These are phyloP conservation scores for Candida ulmi DNA, from an alignment of 805 yeast genomes.

Conservation along the genomic window DNA sequence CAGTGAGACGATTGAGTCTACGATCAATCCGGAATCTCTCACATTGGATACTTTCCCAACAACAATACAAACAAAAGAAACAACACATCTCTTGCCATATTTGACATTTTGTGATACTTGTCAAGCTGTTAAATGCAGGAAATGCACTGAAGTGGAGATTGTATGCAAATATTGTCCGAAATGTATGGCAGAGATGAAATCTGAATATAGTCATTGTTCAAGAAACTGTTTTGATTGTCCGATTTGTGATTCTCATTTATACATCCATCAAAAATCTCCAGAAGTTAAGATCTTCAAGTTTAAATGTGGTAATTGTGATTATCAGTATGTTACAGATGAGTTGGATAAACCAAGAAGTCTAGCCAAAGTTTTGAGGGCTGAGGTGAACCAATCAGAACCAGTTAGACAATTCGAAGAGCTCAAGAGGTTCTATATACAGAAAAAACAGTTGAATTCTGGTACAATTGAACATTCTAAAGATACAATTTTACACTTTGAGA, in stretches of 20 bases:
- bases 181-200: constrained; percentile 21
- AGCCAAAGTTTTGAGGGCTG: constrained; percentile 9
- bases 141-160: constrained; percentile 22
- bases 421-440: constrained; percentile 16
- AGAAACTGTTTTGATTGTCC: constrained; percentile 25
- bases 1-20: constrained; percentile 15
- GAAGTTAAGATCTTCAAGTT: constrained; percentile 4
- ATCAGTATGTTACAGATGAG: constrained; percentile 7
- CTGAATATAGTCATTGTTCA: constrained; percentile 19
- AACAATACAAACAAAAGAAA: constrained; percentile 15
- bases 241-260: constrained; percentile 10
- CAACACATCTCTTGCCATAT: constrained; percentile 12
- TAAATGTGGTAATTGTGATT: constrained; percentile 15
- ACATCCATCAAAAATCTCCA: constrained; percentile 6
- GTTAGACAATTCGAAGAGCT: constrained; percentile 11
- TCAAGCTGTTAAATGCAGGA: constrained; percentile 22
- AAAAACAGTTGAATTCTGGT: constrained; percentile 7
- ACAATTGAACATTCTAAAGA: constrained; percentile 12
- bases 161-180: constrained; percentile 21
- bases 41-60: constrained; percentile 16
- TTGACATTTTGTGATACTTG: constrained; percentile 21
- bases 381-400: constrained; percentile 2
- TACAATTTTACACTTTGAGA: constrained; percentile 9
- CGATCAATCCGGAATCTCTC: constrained; percentile 2
- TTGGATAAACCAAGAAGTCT: constrained; percentile 15